Evolutionary conservation across 2,329 filamentous ascomycete species (phyloP).

Genomic region (Trichophyton equinum): DNA sequence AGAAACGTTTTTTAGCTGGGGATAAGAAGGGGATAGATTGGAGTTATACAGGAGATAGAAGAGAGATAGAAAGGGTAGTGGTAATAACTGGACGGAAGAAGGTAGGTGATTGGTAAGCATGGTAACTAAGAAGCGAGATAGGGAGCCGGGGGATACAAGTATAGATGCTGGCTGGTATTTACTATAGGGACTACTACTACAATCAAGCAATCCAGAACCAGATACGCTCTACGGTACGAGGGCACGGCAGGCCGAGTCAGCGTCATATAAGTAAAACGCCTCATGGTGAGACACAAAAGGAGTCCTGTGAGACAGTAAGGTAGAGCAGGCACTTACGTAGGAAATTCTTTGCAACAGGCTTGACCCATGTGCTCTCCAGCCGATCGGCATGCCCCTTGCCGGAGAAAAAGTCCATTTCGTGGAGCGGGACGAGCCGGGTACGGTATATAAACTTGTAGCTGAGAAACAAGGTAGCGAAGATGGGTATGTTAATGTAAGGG

Average conservation of each 20-base stretch:
- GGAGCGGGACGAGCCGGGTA: constrained; percentile 11
- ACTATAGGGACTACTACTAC: no score
- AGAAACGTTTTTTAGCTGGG: background rate
- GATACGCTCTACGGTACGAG: constrained; percentile 17
- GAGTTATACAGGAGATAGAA: background rate
- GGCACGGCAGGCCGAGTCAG: background rate
- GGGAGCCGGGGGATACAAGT: background rate
- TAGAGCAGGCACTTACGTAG: constrained; percentile 14
- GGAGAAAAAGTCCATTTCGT: constrained; percentile 27
- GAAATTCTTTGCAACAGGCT: constrained; percentile 21
- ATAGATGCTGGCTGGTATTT: background rate
- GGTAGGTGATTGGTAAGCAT: background rate
- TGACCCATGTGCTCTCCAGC: constrained; percentile 20
- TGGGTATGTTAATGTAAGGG: constrained; percentile 16
- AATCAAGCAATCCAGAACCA: constrained; percentile 23
- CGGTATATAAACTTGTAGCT: constrained; percentile 11
- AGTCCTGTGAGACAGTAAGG: background rate
- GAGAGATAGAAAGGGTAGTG: background rate
- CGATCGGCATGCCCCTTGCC: constrained; percentile 18
- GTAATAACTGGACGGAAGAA: no score
- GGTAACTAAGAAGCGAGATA: background rate
- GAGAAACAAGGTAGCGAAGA: constrained; percentile 13
- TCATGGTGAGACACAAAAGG: background rate
- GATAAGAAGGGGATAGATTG: background rate
- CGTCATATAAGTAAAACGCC: background rate